phyloP scores from a whole-genome alignment of 2,329 filamentous ascomycete species.

The Raffaelea deltoideospora region DNA sequence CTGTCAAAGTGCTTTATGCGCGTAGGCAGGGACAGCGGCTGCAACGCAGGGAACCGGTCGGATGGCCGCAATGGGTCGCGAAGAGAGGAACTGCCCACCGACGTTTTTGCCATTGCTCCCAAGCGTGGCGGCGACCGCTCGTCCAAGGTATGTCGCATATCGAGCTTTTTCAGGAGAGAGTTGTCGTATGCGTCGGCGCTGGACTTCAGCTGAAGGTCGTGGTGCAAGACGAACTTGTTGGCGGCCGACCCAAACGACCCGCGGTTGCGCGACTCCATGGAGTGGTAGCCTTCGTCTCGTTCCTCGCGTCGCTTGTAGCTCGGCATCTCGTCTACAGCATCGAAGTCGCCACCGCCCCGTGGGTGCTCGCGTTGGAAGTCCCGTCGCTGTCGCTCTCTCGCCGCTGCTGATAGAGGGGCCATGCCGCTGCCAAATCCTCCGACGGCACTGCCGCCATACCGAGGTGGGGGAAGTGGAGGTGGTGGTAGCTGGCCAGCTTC shows the following conservation, averaged over 20 bases:
- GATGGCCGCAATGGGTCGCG: slow-evolving; percentile 16
- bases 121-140: slow-evolving; percentile 27
- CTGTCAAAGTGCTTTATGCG: slow-evolving; percentile 24
- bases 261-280: slow-evolving; percentile 7
- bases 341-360: slow-evolving; percentile 7
- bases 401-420: too few species aligned
- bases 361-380: too few species aligned
- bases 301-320: slow-evolving; percentile 11
- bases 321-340: slow-evolving; percentile 7
- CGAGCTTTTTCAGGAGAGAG: slow-evolving; percentile 39
- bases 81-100: slow-evolving; percentile 22
- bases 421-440: slow-evolving; percentile 8
- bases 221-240: slow-evolving; percentile 32
- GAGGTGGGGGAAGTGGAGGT: slow-evolving; percentile 21
- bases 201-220: slow-evolving; percentile 31
- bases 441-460: slow-evolving; percentile 8
- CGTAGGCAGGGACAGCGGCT: slow-evolving; percentile 31
- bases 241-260: slow-evolving; percentile 12
- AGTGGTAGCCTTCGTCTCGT: slow-evolving; percentile 12
- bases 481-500: too few species aligned
- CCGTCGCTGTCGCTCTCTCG: too few species aligned
- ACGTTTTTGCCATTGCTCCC: slow-evolving; percentile 27
- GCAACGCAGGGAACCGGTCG: slow-evolving; percentile 22
- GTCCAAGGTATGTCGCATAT: slow-evolving; percentile 29
- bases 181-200: slow-evolving; percentile 32